A percentile compares a stretch with the other conserved stretches of the same genome.
phyloP scores from a whole-genome alignment of 805 yeast species.

The Kazachstania taianensis region DNA sequence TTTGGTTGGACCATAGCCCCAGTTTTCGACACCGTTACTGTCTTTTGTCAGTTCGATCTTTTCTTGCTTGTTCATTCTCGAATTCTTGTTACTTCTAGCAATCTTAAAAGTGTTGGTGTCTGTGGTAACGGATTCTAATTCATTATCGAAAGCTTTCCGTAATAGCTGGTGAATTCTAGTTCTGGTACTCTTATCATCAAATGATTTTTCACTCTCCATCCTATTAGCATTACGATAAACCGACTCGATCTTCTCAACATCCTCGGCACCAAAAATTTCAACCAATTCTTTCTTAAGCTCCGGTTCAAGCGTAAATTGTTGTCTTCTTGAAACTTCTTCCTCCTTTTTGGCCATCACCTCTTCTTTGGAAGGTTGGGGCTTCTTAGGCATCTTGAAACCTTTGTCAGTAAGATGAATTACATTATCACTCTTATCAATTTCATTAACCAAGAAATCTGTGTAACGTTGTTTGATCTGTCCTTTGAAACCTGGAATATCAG shows the following conservation, averaged over 20 bases:
- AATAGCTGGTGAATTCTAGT: conserved; percentile 70
- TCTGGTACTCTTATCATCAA: conserved; percentile 62
- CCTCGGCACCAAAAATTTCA: conserved; percentile 49
- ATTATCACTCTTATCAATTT: conserved; percentile 55
- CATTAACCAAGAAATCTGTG: conserved; percentile 90
- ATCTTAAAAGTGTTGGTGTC: conserved; percentile 55
- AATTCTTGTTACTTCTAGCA: conserved; percentile 39
- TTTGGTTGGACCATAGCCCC: conserved; percentile 65
- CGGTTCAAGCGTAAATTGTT: conserved; percentile 34
- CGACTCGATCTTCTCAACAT: conserved; percentile 44
- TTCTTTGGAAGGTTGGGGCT: conserved; percentile 35
- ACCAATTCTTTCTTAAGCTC: conserved; percentile 40
- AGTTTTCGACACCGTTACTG: conserved; percentile 46
- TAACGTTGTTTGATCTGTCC: conserved; percentile 84
- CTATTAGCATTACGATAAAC: conserved; percentile 46
- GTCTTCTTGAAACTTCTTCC: conserved; percentile 22
- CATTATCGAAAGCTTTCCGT: conserved; percentile 62
- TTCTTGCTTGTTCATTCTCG: conserved; percentile 32
- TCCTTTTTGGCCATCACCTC: conserved; percentile 30
- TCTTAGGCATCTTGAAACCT: conserved; percentile 51
- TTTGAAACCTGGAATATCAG: conserved; percentile 48
- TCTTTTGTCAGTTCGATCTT: conserved; percentile 30
- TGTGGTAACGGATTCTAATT: conserved; percentile 72
- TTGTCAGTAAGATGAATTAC: conserved; percentile 70
- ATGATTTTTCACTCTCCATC: conserved; percentile 46